Evolutionary conservation across 1,284 basidiomycete species (phyloP).

Genomic region (Boletus semigastroideus): DNA sequence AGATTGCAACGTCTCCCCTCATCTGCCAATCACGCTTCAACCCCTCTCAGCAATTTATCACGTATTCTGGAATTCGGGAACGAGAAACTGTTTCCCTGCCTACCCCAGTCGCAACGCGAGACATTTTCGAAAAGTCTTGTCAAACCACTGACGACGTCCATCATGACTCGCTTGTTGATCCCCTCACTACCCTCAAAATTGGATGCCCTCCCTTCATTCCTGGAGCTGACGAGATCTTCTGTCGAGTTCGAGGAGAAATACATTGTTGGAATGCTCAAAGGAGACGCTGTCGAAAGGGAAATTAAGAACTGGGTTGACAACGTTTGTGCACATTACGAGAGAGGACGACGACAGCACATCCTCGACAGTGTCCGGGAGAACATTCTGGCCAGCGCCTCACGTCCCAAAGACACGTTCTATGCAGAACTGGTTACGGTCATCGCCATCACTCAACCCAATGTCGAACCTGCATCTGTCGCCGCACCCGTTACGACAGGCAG

Average conservation of each 20-base stretch:
- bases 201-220: constrained; percentile 55
- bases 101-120: constrained; percentile 47
- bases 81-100: constrained; percentile 49
- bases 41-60: constrained; percentile 51
- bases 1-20: constrained; percentile 48
- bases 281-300: constrained; percentile 47
- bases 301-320: constrained; percentile 63
- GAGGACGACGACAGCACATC: constrained; percentile 60
- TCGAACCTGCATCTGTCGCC: not conserved
- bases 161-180: constrained; percentile 66
- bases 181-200: constrained; percentile 66
- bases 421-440: constrained; percentile 33
- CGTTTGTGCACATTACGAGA: constrained; percentile 70
- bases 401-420: constrained; percentile 33
- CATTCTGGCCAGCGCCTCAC: constrained; percentile 38
- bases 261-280: constrained; percentile 50
- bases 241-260: constrained; percentile 63
- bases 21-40: constrained; percentile 41
- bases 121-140: constrained; percentile 53
- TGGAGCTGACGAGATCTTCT: constrained; percentile 54
- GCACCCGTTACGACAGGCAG: not conserved
- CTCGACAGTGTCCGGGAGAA: constrained; percentile 55
- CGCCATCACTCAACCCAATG: not conserved
- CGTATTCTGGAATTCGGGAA: constrained; percentile 56
- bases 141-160: constrained; percentile 54